Base-by-base conservation (phyloP, 345 rosid species). In the Heritiera fomes region DNA sequence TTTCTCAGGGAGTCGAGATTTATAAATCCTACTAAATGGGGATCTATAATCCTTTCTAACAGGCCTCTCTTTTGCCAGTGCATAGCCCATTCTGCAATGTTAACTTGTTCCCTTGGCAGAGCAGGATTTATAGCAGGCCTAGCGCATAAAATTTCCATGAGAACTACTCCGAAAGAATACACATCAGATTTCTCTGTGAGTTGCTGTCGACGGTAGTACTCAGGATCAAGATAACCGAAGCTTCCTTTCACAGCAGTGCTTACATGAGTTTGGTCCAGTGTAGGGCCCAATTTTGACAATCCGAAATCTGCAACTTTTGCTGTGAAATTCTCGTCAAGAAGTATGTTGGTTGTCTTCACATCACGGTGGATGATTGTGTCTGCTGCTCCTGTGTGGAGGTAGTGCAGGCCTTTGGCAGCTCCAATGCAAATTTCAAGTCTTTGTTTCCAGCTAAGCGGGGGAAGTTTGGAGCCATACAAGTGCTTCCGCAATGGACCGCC, bases 261-360 rank as follows among this genome's bases (percentile, higher is more conserved):
- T 52, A 91, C 92, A 85, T 91, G 91, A 1, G 96, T 87, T 66
- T 90, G 90, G 76, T 90, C 94, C 11, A 90, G 76, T 67, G 89
- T 88, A 0, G 94, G 96, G 50, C 96, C 93, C 15, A 86, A 80
- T 75, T 90, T 91, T 6, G 94, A 91, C 45, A 91, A 79, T 60
- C 96, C 96, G 50, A 91, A 91, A 58, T 91, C 92, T 15, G 96
- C 92, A 67, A 91, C 96, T 79, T 91, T 91, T 10, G 96, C 93
- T 87, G 88, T 87, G 75, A 89, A 83, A 68, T 82, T 90, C 74
- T 89, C 92, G 8, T 52, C 56, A 12, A 52, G 56, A 5, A 52
- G 56, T 14, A 53, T 90, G 79, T 91, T 91, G 12, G 96, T 93
- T 0, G 94, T 87, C 78, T 91, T 91, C 55, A 92, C 96, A 78